Evolutionary conservation across 805 yeast species (phyloP).

Genomic region (Zygosaccharomyces rouxii): DNA sequence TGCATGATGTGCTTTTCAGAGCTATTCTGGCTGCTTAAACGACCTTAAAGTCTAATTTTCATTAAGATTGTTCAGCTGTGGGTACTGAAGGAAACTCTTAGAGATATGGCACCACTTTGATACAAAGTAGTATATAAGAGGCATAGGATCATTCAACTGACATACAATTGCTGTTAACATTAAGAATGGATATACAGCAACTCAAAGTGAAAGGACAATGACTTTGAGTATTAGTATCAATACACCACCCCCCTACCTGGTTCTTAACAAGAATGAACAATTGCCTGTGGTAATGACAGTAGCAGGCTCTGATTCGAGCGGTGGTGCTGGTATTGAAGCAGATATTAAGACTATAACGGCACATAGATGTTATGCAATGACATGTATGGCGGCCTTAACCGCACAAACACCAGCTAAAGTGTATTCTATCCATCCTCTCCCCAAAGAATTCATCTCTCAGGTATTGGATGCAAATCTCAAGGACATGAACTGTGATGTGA

Average conservation of each 20-base stretch:
- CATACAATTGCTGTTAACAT: background rate
- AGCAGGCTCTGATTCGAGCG: constrained; percentile 81
- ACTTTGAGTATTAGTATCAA: constrained; percentile 19
- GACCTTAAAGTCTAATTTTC: background rate
- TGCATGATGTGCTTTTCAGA: too few relatives aligned
- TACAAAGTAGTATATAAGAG: constrained; percentile 1
- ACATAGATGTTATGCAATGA: constrained; percentile 69
- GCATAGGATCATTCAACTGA: background rate
- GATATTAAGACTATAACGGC: constrained; percentile 76
- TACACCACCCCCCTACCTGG: constrained; percentile 33
- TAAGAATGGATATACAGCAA: background rate
- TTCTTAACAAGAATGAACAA: constrained; percentile 24
- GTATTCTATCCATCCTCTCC: constrained; percentile 39
- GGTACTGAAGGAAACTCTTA: constrained; percentile 9
- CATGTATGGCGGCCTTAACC: constrained; percentile 74
- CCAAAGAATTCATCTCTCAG: constrained; percentile 41
- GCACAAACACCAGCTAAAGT: constrained; percentile 62
- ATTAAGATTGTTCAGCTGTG: background rate
- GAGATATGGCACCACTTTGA: background rate
- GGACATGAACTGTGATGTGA: constrained; percentile 60
- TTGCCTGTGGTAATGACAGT: constrained; percentile 43
- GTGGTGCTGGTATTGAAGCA: constrained; percentile 92
- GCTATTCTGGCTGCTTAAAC: background rate
- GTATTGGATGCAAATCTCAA: constrained; percentile 51
- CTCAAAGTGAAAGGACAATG: constrained; percentile 9